These are phyloP conservation scores for Yamadazyma membranifaciens DNA, from an alignment of 1,139 yeast species.

Conservation along the genomic window DNA sequence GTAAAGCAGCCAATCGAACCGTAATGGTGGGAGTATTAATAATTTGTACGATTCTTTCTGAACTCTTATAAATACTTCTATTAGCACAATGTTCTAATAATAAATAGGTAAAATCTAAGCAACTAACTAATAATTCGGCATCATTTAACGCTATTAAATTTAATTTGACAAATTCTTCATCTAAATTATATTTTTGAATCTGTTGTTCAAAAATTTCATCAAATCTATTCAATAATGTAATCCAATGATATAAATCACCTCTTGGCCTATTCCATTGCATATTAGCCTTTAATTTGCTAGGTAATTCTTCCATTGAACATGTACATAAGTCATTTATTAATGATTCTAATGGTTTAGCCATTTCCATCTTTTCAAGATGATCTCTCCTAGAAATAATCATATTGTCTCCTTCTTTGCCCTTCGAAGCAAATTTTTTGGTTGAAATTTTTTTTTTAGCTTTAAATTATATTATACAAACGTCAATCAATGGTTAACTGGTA, in stretches of 20 bases:
- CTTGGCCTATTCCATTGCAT: conserved; percentile 62
- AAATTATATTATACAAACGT: too few relatives aligned
- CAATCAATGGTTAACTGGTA: too few relatives aligned
- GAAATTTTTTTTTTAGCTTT: too few relatives aligned
- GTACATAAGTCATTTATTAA: conserved; percentile 35
- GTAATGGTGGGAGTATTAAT: conserved; percentile 59
- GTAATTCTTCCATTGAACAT: conserved; percentile 32
- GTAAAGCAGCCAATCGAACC: conserved; percentile 61
- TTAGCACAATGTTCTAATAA: conserved; percentile 71
- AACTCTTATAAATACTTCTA: conserved; percentile 64
- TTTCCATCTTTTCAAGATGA: conserved; percentile 31
- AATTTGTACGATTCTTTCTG: conserved; percentile 60
- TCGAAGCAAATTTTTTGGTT: too few relatives aligned
- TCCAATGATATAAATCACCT: conserved; percentile 78
- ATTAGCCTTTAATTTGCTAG: conserved; percentile 26
- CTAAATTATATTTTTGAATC: conserved; percentile 55
- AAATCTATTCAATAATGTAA: conserved; percentile 69
- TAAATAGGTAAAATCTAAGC: conserved; percentile 61
- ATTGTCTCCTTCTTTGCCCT: too few relatives aligned
- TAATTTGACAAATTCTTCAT: conserved; percentile 46
- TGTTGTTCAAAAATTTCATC: conserved; percentile 61
- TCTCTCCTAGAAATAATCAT: conserved; percentile 37
- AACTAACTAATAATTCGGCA: conserved; percentile 42
- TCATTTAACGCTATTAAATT: conserved; percentile 47
- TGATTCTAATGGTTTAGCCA: conserved; percentile 34